Percentiles rank a stretch among this genome's conserved stretches.
phyloP scores from a whole-genome alignment of 192 early-diverging fungal genomes.

The Pecoramyces ruminantium region DNA sequence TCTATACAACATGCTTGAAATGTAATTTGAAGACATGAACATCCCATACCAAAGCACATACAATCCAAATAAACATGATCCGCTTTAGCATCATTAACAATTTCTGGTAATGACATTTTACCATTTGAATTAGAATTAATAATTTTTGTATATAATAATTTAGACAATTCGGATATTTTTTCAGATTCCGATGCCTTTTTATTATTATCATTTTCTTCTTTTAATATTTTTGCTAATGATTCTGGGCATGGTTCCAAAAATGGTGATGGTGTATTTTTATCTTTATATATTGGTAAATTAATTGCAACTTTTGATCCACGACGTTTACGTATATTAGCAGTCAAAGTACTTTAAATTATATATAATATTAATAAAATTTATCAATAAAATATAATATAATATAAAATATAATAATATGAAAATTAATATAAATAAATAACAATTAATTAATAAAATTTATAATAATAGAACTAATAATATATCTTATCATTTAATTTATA shows the following conservation, averaged over 20 bases:
- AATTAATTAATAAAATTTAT: no score
- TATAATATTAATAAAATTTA: no score
- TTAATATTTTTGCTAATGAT: conserved; percentile 35
- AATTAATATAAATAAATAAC: no score
- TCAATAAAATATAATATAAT: no score
- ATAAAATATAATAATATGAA: no score
- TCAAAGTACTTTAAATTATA: conserved; percentile 48
- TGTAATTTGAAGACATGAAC: conserved; percentile 93
- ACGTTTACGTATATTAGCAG: conserved; percentile 82
- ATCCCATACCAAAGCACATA: conserved; percentile 99
- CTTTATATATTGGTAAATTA: conserved; percentile 90
- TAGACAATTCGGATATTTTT: neutral
- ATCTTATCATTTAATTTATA: no score
- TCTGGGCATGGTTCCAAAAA: conserved; percentile 57
- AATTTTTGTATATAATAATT: neutral
- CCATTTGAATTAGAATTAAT: neutral
- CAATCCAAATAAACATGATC: conserved; percentile 96
- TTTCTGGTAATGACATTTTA: neutral
- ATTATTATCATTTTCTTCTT: neutral
- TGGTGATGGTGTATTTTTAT: conserved; percentile 72
- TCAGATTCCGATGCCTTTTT: neutral
- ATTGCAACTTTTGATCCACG: conserved; percentile 87
- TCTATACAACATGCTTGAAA: conserved; percentile 88
- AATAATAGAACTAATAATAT: no score
- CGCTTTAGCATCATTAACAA: neutral